Conservation (phyloP, 139 green algal genomes). For the Tetratostichococcus sp. region DNA sequence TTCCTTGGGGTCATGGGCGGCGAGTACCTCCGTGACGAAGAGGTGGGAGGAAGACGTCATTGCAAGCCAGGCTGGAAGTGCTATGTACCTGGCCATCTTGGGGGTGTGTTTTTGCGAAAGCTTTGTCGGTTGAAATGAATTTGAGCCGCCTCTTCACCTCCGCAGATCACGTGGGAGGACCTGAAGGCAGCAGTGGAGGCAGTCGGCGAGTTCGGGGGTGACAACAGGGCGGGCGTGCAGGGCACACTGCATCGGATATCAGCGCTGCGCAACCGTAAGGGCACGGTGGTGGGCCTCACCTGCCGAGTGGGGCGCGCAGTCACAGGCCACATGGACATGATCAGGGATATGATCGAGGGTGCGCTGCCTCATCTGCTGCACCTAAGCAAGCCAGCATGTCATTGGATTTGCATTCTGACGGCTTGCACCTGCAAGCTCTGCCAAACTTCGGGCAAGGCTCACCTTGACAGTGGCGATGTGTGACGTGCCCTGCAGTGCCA, state of each 20-base stretch:
- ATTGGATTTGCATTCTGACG: too few relatives aligned
- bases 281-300: conserved; percentile 88
- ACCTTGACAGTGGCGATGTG: background rate
- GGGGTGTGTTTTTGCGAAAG: too few relatives aligned
- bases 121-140: too few relatives aligned
- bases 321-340: conserved; percentile 90
- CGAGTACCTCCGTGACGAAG: conserved; percentile 59
- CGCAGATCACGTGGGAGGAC: conserved; percentile 52
- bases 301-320: conserved; percentile 92
- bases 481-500: conserved; percentile 29
- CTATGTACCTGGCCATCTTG: too few relatives aligned
- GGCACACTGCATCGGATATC: conserved; percentile 79
- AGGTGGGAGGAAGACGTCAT: too few relatives aligned
- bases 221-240: conserved; percentile 76
- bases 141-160: too few relatives aligned
- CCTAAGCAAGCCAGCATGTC: too few relatives aligned
- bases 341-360: conserved; percentile 80
- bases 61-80: too few relatives aligned
- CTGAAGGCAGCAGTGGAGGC: conserved; percentile 47
- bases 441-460: background rate
- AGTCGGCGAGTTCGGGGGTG: conserved; percentile 78
- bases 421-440: too few relatives aligned
- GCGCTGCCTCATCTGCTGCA: conserved; percentile 1
- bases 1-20: conserved; percentile 57
- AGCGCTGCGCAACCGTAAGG: conserved; percentile 82